A percentile compares a stretch with the other conserved stretches of the same genome.
phyloP scores from a whole-genome alignment of 2,329 filamentous ascomycete genomes.

The Aspergillus calidoustus region DNA sequence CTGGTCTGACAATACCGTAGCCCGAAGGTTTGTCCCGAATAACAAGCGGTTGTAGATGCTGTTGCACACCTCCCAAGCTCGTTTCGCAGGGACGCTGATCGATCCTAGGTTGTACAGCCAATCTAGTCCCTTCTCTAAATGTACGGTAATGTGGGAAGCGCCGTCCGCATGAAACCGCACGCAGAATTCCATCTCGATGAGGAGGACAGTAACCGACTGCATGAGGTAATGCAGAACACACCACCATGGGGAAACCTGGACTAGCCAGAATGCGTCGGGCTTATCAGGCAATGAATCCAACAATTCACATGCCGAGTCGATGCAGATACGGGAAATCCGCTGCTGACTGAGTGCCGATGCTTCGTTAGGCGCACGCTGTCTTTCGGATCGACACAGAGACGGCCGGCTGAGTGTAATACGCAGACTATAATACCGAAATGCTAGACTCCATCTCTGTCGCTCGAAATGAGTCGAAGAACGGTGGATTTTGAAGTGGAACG shows the following conservation, averaged over 20 bases:
- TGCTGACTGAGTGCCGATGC: slow-evolving; percentile 38
- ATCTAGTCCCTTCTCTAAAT: slow-evolving; percentile 3
- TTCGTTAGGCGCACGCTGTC: slow-evolving; percentile 29
- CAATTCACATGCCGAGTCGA: slow-evolving; percentile 42
- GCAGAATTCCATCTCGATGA: slow-evolving; percentile 32
- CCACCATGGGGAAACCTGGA: slow-evolving; percentile 46
- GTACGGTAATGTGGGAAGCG: slow-evolving; percentile 2
- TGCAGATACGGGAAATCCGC: slow-evolving; percentile 30
- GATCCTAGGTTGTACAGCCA: slow-evolving; percentile 3
- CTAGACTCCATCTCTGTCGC: slow-evolving; percentile 43
- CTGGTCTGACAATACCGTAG: neutral
- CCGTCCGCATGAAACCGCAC: slow-evolving; percentile 8
- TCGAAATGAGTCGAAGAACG: slow-evolving; percentile 27
- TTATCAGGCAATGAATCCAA: slow-evolving; percentile 42
- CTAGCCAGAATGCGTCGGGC: slow-evolving; percentile 33
- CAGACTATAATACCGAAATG: slow-evolving; percentile 36
- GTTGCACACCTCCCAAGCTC: slow-evolving; percentile 6
- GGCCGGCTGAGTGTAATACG: slow-evolving; percentile 36
- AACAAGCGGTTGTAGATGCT: slow-evolving; percentile 7
- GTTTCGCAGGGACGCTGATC: neutral
- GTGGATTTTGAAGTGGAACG: neutral
- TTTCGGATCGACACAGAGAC: slow-evolving; percentile 44
- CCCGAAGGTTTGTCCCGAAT: neutral
- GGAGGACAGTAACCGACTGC: slow-evolving; percentile 43
- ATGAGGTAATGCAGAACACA: slow-evolving; percentile 47